Conservation (phyloP, 768 basidiomycete species). For the Kwoniella sp. region DNA sequence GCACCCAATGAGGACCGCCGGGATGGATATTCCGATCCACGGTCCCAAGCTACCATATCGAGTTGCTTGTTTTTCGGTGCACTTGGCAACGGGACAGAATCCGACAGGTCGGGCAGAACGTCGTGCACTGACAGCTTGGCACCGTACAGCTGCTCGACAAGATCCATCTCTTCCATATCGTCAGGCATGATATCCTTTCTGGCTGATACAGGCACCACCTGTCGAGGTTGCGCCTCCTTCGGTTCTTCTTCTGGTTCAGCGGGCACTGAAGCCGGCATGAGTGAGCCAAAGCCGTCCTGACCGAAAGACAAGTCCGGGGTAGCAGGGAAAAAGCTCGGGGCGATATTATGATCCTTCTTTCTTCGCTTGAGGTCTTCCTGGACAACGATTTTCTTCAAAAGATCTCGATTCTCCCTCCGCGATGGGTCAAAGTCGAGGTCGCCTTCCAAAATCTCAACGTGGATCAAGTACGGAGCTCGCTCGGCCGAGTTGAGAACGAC, state of each 20-base stretch:
- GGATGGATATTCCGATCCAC: slow-evolving; percentile 24
- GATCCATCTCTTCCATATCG: slow-evolving; percentile 87
- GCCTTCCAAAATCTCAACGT: slow-evolving; percentile 84
- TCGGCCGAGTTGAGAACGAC: slow-evolving; percentile 98
- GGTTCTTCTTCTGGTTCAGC: slow-evolving; percentile 7
- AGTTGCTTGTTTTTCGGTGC: slow-evolving; percentile 85
- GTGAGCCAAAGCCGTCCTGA: slow-evolving; percentile 38
- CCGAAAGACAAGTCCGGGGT: slow-evolving; percentile 12
- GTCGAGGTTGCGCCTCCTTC: not conserved
- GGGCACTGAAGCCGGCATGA: slow-evolving; percentile 35
- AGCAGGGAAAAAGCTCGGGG: not conserved
- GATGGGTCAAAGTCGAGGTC: slow-evolving; percentile 91
- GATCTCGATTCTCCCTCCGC: slow-evolving; percentile 79
- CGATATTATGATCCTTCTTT: slow-evolving; percentile 31
- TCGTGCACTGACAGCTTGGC: slow-evolving; percentile 71
- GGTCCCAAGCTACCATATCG: slow-evolving; percentile 75
- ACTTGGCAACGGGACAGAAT: slow-evolving; percentile 78
- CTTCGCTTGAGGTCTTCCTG: slow-evolving; percentile 56
- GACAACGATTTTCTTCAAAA: slow-evolving; percentile 63
- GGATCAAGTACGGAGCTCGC: slow-evolving; percentile 85
- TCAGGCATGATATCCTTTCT: slow-evolving; percentile 28
- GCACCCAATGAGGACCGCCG: slow-evolving; percentile 14
- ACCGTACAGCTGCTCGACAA: slow-evolving; percentile 95
- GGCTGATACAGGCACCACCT: not conserved
- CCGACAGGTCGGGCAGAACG: slow-evolving; percentile 73